Evolutionary conservation across 2,329 filamentous ascomycete species (phyloP).

Genomic region (Aspergillaceae sp.): DNA sequence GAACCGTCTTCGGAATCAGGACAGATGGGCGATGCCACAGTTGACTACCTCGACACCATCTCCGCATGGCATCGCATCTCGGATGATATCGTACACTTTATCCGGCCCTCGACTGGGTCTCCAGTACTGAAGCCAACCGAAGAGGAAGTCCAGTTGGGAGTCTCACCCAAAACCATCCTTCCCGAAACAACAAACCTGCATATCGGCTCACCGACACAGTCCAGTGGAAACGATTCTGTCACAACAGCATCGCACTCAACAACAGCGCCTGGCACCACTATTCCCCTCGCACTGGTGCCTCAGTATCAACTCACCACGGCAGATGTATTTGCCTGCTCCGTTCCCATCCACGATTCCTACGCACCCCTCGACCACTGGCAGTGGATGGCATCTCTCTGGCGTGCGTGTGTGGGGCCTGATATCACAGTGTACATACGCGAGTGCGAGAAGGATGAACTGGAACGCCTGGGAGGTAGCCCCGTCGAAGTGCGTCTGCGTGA

Average conservation of each 20-base stretch:
- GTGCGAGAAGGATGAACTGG: constrained; percentile 33
- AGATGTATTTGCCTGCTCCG: constrained; percentile 62
- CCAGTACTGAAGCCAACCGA: constrained; percentile 10
- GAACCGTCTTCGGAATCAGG: constrained; percentile 15
- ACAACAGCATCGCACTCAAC: constrained; percentile 10
- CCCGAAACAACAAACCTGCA: constrained; percentile 21
- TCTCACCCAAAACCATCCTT: constrained; percentile 27
- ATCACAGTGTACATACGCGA: constrained; percentile 40
- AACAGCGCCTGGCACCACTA: constrained; percentile 13
- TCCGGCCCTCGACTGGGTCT: constrained; percentile 31
- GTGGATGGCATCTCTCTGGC: constrained; percentile 93
- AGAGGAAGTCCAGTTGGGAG: constrained; percentile 12
- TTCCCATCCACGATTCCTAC: constrained; percentile 70
- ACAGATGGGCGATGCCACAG: constrained; percentile 38
- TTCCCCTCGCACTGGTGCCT: constrained; percentile 67
- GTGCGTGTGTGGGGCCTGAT: constrained; percentile 74
- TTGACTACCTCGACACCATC: constrained; percentile 59
- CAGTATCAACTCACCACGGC: constrained; percentile 73
- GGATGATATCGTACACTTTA: constrained; percentile 56
- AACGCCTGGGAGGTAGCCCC: constrained; percentile 32
- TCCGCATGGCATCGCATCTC: constrained; percentile 68
- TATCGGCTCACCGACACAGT: constrained; percentile 22
- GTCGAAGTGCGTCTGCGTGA: constrained; percentile 51
- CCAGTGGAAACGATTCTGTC: constrained; percentile 20
- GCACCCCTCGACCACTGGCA: constrained; percentile 88